Evolutionary conservation across 78 protist genomes (phyloP).

Genomic region (Dictyostelium capitatum): DNA sequence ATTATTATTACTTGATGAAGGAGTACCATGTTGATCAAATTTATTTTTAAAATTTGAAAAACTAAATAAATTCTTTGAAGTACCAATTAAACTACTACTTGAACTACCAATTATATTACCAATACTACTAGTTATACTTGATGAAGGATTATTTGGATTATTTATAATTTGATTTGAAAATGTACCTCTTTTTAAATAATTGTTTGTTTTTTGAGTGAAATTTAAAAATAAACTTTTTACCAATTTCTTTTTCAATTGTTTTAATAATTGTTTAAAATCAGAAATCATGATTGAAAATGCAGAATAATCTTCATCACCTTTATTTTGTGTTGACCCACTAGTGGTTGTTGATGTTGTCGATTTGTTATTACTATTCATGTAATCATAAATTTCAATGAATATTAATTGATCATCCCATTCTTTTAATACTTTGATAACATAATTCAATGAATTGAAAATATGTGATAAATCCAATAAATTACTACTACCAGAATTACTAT

Average conservation of each 20-base stretch:
- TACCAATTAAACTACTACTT: background rate
- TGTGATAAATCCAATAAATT: conserved; percentile 26
- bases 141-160: background rate
- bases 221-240: conserved; percentile 19
- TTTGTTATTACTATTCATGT: conserved; percentile 29
- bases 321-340: background rate
- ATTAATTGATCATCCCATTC: conserved; percentile 70
- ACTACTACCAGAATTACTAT: background rate
- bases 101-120: background rate
- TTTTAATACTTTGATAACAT: conserved; percentile 11
- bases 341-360: background rate
- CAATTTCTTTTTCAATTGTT: conserved; percentile 24
- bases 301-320: conserved; percentile 33
- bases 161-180: background rate
- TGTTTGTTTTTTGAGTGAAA: conserved; percentile 7
- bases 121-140: background rate
- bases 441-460: conserved; percentile 36
- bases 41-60: conserved; percentile 7
- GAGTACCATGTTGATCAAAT: background rate
- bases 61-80: conserved; percentile 13
- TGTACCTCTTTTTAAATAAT: conserved; percentile 12
- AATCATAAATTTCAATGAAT: conserved; percentile 47
- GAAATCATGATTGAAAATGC: conserved; percentile 39
- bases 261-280: conserved; percentile 20
- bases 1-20: too few species aligned